A percentile compares a stretch with the other conserved stretches of the same genome.
Evolutionary conservation across 1,284 basidiomycete species (phyloP).

Genomic region (Cutaneotrichosporon dermatis): DNA sequence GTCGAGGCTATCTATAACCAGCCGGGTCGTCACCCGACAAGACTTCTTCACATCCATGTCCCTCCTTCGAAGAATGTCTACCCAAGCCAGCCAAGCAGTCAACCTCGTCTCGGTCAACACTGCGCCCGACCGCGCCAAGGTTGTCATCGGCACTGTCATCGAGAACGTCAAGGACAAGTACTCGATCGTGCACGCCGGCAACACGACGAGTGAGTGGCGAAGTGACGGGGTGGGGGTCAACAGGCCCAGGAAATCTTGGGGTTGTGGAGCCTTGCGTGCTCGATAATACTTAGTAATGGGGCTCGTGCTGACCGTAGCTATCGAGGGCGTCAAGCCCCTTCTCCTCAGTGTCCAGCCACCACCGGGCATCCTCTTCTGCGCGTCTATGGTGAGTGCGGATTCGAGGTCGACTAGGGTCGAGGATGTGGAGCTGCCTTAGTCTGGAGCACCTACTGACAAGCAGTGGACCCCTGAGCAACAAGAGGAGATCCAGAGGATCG

Average conservation of each 20-base stretch:
- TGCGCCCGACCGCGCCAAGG: slow-evolving; percentile 41
- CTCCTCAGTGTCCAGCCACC: slow-evolving; percentile 36
- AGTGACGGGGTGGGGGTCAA: not conserved
- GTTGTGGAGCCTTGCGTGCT: no score
- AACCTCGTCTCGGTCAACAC: slow-evolving; percentile 48
- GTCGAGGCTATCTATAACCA: not conserved
- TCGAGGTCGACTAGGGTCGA: no score
- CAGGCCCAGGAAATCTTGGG: no score
- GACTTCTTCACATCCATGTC: not conserved
- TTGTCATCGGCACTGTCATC: slow-evolving; percentile 43
- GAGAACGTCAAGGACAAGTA: slow-evolving; percentile 43
- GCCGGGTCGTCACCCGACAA: no score
- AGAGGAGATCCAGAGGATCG: slow-evolving; percentile 43
- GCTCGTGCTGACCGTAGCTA: slow-evolving; percentile 21
- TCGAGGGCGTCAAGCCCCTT: slow-evolving; percentile 41
- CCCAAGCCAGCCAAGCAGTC: slow-evolving; percentile 25
- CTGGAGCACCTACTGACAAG: not conserved
- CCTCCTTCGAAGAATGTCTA: not conserved
- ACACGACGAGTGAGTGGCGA: slow-evolving; percentile 32
- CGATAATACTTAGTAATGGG: no score
- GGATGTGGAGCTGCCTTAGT: not conserved
- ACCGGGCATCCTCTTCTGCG: slow-evolving; percentile 43
- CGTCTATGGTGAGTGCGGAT: slow-evolving; percentile 34
- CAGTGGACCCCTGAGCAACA: slow-evolving; percentile 49
- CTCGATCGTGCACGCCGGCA: slow-evolving; percentile 45